Evolutionary conservation across 805 yeast genomes (phyloP).

Genomic region (Candida morakotiae): DNA sequence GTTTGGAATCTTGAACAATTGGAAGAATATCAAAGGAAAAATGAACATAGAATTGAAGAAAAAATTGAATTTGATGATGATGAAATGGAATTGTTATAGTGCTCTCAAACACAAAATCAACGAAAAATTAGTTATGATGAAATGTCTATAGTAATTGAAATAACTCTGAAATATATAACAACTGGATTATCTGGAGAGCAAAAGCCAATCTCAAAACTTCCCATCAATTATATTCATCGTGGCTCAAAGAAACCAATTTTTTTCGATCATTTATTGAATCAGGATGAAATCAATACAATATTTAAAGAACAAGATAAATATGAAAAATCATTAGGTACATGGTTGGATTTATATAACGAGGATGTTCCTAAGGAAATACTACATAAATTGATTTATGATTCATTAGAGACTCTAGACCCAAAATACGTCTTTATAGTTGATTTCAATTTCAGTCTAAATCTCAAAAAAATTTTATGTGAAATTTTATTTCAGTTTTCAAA

Average conservation of each 20-base stretch:
- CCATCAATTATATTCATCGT: conserved; percentile 1
- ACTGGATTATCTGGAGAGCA: conserved; percentile 25
- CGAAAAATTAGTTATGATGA: too few species aligned
- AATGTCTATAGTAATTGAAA: conserved; percentile 14
- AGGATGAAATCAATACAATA: conserved; percentile 1
- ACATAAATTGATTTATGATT: conserved; percentile 11
- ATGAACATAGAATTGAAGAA: conserved; percentile 24
- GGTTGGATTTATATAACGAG: conserved; percentile 8
- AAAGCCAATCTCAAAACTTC: conserved; percentile 12
- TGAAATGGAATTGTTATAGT: conserved; percentile 34
- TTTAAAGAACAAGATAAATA: conserved; percentile 4
- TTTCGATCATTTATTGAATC: conserved; percentile 17
- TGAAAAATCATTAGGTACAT: conserved; percentile 6
- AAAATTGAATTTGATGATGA: conserved; percentile 41
- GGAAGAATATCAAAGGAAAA: conserved; percentile 52
- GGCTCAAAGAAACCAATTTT: conserved; percentile 14
- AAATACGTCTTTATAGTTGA: conserved; percentile 20
- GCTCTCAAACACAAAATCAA: too few species aligned
- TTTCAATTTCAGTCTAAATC: conserved; percentile 10
- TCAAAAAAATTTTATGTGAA: conserved; percentile 15
- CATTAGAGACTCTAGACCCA: conserved; percentile 10
- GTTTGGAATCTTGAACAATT: conserved; percentile 84
- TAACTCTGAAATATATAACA: conserved; percentile 13
- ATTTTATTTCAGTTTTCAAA: conserved; percentile 19
- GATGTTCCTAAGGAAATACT: conserved; percentile 4